Base-by-base conservation (phyloP, 495 filamentous ascomycete genomes). In the Podospora pseudoanserina region DNA sequence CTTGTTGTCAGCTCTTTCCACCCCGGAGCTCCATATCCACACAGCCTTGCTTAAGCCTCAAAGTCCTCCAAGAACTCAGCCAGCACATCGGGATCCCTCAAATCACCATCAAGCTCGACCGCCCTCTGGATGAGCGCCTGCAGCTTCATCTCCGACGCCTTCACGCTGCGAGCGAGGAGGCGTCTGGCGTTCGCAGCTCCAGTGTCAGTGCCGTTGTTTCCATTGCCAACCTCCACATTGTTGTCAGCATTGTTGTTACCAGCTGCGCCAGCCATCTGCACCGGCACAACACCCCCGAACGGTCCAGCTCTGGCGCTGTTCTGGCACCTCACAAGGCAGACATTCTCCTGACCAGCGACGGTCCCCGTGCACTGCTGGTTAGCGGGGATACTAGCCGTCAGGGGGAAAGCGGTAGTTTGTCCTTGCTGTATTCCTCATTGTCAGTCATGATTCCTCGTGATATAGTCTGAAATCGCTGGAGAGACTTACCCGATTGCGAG, bases 271-370 rank as follows among this genome's bases (percentile, higher is more conserved):
- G 70, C 78, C 79, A 82, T 80, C 74, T 86, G 84, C 28, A 86
- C 81, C 3, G 84, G 83, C 16, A 86, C 78, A 53, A 84, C 83
- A 26, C 84, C 84, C 15, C 84, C 84, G 63, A 86, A 86, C 4
- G 82, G 83, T 0, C 83, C 83, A 23, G 83, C 81, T n/a, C 78
- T 73, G 1, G 81, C 81, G 0, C 67, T 72, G 67, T 87, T 87
- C 71, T 82, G 73, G 79, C 84, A 84, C 6, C 83, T 79, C 13
- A 86, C 85, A 32, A 87, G 75, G 71, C 85, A 87, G 63, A 82
- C 77, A 65, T 83, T 82, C 27, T 78, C 74, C 73, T 84, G 79
- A 16, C 82, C 84, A 1, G 84, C 85, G 5, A 83, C 82, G 18
- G 81, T 83, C 53, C 85, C 85, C 57, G 80, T 85, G 74, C 85